Percentiles rank a stretch among this genome's conserved stretches.
Evolutionary conservation across 106 monocot genomes (phyloP).

Genomic region (Platanthera zijinensis): DNA sequence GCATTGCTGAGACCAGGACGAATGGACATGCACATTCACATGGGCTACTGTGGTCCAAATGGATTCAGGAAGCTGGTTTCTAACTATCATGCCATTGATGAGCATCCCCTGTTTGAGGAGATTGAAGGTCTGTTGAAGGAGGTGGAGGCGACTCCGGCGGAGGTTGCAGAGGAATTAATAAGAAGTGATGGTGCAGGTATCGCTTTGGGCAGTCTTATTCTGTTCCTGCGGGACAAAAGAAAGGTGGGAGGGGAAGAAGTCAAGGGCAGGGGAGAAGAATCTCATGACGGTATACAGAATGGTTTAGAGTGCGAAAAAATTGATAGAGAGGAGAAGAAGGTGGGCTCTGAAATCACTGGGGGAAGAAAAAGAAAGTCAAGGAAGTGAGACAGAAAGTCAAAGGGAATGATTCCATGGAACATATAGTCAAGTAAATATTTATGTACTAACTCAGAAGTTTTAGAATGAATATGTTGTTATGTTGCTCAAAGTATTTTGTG

Average conservation of each 20-base stretch:
- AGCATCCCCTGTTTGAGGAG: constrained; percentile 15
- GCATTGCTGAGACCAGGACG: constrained; percentile 22
- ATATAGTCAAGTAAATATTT: too few relatives aligned
- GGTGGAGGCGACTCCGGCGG: constrained; percentile 23
- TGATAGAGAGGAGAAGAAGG: background rate
- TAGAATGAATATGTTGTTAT: too few relatives aligned
- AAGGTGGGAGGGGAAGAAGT: background rate
- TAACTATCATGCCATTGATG: constrained; percentile 18
- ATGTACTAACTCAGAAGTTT: too few relatives aligned
- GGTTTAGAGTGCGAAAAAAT: background rate
- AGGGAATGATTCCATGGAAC: too few relatives aligned
- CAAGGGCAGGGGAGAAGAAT: background rate
- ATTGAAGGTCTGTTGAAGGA: constrained; percentile 17
- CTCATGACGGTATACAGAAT: background rate
- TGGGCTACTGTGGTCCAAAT: constrained; percentile 11
- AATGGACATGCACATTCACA: constrained; percentile 33
- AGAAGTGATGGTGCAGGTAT: constrained; percentile 16
- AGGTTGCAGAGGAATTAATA: constrained; percentile 28
- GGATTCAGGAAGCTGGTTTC: constrained; percentile 16
- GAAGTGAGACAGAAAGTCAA: too few relatives aligned
- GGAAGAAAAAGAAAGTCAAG: too few relatives aligned
- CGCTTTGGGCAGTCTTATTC: constrained; percentile 12
- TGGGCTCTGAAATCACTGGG: too few relatives aligned
- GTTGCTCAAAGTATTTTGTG: too few relatives aligned
- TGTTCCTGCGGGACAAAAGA: background rate